These are phyloP conservation scores for Aureobasidium sp. DNA, from an alignment of 2,329 filamentous ascomycete species.

Conservation along the genomic window DNA sequence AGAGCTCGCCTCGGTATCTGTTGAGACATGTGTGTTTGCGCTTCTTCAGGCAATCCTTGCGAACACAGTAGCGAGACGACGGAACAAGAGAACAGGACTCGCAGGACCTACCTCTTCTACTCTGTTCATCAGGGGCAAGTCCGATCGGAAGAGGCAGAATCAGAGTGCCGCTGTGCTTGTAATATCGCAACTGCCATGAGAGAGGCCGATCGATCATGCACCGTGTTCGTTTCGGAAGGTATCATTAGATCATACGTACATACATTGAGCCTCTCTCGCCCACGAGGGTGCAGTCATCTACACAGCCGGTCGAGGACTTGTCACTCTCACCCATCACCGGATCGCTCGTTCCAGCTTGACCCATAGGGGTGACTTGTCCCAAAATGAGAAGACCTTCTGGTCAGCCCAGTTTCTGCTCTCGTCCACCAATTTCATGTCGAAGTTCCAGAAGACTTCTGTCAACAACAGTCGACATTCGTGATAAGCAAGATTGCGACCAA, in stretches of 20 bases:
- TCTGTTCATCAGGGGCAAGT: neutral
- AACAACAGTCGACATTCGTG: slow-evolving; percentile 32
- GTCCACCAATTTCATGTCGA: slow-evolving; percentile 27
- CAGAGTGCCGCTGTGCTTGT: neutral
- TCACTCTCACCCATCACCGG: neutral
- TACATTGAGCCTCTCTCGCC: neutral
- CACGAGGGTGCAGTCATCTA: neutral
- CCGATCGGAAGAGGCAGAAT: neutral
- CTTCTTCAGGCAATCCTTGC: slow-evolving; percentile 3
- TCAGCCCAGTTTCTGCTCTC: slow-evolving; percentile 24
- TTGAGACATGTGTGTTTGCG: neutral
- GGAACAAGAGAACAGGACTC: neutral
- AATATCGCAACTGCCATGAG: neutral
- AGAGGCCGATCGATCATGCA: neutral
- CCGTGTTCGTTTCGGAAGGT: neutral
- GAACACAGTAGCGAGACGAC: neutral
- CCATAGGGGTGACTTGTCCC: slow-evolving; percentile 25
- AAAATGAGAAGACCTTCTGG: slow-evolving; percentile 26
- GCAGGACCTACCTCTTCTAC: neutral
- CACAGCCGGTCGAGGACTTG: neutral
- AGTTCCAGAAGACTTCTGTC: slow-evolving; percentile 30
- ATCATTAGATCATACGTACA: neutral
- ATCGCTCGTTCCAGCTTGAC: slow-evolving; percentile 5
- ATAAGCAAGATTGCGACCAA: slow-evolving; percentile 28
- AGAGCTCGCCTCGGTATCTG: neutral